Evolutionary conservation across 2,329 filamentous ascomycete species (phyloP).

Genomic region (Xylariaceae sp.): DNA sequence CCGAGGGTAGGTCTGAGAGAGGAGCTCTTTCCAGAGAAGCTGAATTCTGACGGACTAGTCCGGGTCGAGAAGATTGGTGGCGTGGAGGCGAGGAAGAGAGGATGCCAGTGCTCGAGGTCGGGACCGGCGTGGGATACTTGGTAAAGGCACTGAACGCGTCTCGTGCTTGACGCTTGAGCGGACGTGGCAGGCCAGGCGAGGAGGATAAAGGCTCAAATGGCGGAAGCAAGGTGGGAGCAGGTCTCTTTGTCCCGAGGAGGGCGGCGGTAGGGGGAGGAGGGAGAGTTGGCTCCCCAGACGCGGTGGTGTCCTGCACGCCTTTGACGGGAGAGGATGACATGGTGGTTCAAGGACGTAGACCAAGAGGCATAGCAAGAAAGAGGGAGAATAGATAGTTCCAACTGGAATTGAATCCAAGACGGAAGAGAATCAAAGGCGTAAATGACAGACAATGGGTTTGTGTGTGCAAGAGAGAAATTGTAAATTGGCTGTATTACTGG

Average conservation of each 20-base stretch:
- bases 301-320: constrained; percentile 21
- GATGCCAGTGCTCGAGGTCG: constrained; percentile 90
- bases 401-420: not conserved
- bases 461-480: not conserved
- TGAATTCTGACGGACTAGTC: constrained; percentile 57
- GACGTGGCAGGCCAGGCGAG: constrained; percentile 66
- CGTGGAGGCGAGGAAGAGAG: constrained; percentile 79
- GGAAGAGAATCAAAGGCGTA: not conserved
- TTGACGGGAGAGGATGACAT: constrained; percentile 26
- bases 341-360: constrained; percentile 9
- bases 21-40: constrained; percentile 74
- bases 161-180: constrained; percentile 62
- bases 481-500: constrained; percentile 16
- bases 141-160: constrained; percentile 42
- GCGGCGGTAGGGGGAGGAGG: constrained; percentile 24
- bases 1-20: constrained; percentile 74
- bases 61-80: constrained; percentile 41
- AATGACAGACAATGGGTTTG: not conserved
- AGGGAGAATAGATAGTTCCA: constrained; percentile 8
- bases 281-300: constrained; percentile 34
- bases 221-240: constrained; percentile 66
- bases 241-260: constrained; percentile 51
- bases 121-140: constrained; percentile 89
- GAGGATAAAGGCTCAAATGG: constrained; percentile 78
- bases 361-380: constrained; percentile 22